Percentiles rank a stretch among this genome's conserved stretches.
Conservation (phyloP, 331 rosid genomes). For the Erythrophleum ivorense region DNA sequence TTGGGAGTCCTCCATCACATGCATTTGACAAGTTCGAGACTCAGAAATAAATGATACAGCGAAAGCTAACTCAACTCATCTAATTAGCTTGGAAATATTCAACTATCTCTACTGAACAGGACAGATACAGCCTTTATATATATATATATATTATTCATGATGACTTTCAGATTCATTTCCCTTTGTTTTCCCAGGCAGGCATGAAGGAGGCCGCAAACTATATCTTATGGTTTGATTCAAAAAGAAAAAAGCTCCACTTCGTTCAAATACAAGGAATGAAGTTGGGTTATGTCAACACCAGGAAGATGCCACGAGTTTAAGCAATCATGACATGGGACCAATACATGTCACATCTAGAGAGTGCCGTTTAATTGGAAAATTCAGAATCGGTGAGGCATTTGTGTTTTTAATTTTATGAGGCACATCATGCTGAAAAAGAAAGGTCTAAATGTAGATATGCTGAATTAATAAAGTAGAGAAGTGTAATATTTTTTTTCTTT, state of each 20-base stretch:
- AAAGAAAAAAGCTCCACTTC: neutral
- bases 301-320: conserved; percentile 21
- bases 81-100: neutral
- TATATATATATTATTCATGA: neutral
- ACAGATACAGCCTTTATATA: neutral
- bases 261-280: conserved; percentile 12
- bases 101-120: neutral
- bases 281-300: conserved; percentile 22
- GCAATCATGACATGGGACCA: conserved; percentile 36
- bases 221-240: neutral
- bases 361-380: neutral
- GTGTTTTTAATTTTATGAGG: neutral
- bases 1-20: conserved; percentile 34
- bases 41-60: conserved; percentile 29
- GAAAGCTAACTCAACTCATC: conserved; percentile 10
- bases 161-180: neutral
- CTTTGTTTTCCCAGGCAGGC: neutral
- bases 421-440: conserved; percentile 19
- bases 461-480: neutral
- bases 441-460: neutral
- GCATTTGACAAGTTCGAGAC: conserved; percentile 34
- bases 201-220: neutral
- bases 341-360: conserved; percentile 29
- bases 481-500: conserved; percentile 3
- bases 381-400: neutral